phyloP scores from a whole-genome alignment of 139 green algal species.

The Dunaliella sp. region DNA sequence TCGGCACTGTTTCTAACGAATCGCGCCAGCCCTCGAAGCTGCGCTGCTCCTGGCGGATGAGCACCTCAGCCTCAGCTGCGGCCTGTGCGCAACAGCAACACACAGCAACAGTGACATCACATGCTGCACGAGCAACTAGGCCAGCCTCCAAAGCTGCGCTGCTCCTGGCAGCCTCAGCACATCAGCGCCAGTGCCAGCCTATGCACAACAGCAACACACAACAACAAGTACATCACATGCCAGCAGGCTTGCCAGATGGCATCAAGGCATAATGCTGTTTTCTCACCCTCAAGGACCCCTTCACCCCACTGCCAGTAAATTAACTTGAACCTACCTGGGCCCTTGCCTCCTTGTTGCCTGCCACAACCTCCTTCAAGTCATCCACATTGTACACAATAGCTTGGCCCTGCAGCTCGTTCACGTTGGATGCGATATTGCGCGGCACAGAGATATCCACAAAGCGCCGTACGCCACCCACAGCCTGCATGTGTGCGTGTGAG shows the following conservation, averaged over 20 bases:
- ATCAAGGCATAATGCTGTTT: too few species aligned
- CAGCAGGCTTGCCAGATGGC: too few species aligned
- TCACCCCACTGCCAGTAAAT: too few species aligned
- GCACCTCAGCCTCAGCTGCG: slow-evolving; percentile 56
- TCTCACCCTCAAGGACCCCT: too few species aligned
- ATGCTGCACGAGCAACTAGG: too few species aligned
- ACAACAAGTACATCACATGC: too few species aligned
- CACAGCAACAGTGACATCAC: too few species aligned
- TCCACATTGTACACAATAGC: slow-evolving; percentile 97
- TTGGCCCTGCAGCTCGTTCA: slow-evolving; percentile 65
- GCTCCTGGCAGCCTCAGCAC: slow-evolving; percentile 71
- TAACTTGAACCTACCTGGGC: slow-evolving; percentile 61
- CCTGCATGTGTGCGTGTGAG: too few species aligned
- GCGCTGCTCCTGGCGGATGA: slow-evolving; percentile 72
- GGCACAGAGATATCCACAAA: slow-evolving; percentile 99
- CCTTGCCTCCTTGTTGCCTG: slow-evolving; percentile 91
- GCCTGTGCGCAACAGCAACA: slow-evolving; percentile 26
- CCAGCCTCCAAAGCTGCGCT: slow-evolving; percentile 93
- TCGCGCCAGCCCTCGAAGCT: slow-evolving; percentile 97
- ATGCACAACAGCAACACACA: too few species aligned
- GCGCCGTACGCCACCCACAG: slow-evolving; percentile 84
- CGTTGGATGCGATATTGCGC: slow-evolving; percentile 86
- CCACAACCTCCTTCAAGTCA: slow-evolving; percentile 98
- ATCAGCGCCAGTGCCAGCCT: slow-evolving; percentile 55
- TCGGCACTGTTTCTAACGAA: slow-evolving; percentile 96